Evolutionary conservation across 768 basidiomycete species (phyloP), one percentile per base, ranked within the genome.

Genomic region (Chlorophyllum brunneum): DNA sequence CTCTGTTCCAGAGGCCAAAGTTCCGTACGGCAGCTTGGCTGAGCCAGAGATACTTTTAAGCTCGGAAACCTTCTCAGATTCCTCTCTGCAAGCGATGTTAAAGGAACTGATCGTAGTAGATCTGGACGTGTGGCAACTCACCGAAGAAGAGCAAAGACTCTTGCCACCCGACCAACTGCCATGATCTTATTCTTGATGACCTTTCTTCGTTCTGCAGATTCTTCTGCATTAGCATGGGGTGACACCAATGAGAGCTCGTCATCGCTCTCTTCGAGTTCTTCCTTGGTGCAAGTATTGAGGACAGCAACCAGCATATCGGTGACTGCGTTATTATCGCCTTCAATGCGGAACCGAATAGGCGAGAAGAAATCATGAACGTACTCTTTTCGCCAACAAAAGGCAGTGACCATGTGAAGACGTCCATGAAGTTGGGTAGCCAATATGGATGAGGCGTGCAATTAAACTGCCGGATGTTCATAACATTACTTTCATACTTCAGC

Each of bases 381-480:
- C 95, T 98, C 72, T 99, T 98, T 69, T 95, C 90, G 57, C 95
- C 97, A 5, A 99, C 97, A 63, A 98, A 98, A 0, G 97, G 97
- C 54, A 99, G 69, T 75, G 88, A 91, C 97, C 97, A 99, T 0
- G 97, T 98, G 65, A 99, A 99, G 20, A 95, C 95, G 61, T 98
- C 95, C 95, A 98, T 98, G 63, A 99, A 99, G 69, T 99, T 99
- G 3, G 97, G 97, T 48, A 99, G 73, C 95, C 95, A 98, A 66
- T 98, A 98, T 6, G 87, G 87, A 61, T 97, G 95, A 10, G 95
- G 94, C 1, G 88, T 90, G 67, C 90, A 93, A 70, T 98, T 97
- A 74, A 97, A 98, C 65, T 98, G 95, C 39, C 94, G 83, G 61
- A 98, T 98, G 69, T 97, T 98, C 85, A 98, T 90, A 49, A 95